Conservation (phyloP, 768 basidiomycete genomes). For the Hericium coralloides region DNA sequence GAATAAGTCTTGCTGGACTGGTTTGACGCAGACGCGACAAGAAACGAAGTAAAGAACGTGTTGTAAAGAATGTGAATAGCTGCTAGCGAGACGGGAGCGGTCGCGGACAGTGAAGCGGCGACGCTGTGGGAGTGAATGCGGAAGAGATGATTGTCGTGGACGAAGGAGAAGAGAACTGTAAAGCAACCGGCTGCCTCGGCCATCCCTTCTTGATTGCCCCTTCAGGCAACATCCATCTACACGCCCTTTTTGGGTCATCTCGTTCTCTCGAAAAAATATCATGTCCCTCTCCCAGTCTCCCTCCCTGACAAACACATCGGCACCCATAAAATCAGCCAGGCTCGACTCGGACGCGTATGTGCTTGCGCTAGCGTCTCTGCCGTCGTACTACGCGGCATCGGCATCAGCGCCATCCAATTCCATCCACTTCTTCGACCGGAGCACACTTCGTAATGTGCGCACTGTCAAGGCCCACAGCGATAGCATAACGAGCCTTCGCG, state of each 20-base stretch:
- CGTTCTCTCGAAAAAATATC: background rate
- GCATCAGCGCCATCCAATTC: conserved; percentile 53
- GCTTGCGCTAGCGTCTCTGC: conserved; percentile 43
- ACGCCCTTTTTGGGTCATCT: no score
- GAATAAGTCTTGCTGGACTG: background rate
- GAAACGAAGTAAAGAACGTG: conserved; percentile 24
- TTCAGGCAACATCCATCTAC: no score
- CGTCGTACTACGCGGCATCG: conserved; percentile 47
- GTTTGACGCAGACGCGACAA: background rate
- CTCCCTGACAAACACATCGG: conserved; percentile 14
- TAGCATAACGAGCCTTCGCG: conserved; percentile 48
- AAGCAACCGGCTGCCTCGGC: background rate
- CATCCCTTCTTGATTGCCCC: background rate
- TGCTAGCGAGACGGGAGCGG: conserved; percentile 7
- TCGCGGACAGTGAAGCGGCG: conserved; percentile 18
- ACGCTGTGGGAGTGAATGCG: conserved; percentile 7
- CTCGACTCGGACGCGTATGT: conserved; percentile 47
- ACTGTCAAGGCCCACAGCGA: conserved; percentile 47
- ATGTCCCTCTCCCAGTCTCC: conserved; percentile 27
- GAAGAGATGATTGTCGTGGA: conserved; percentile 8
- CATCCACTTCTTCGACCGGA: conserved; percentile 61
- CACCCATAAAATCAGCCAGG: conserved; percentile 22
- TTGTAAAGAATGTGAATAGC: conserved; percentile 18
- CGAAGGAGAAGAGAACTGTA: conserved; percentile 11
- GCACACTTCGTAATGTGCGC: conserved; percentile 35